Percentiles rank a stretch among this genome's conserved stretches.
Conservation (phyloP, 208 protist genomes). For the Acanthamoeba sp. region DNA sequence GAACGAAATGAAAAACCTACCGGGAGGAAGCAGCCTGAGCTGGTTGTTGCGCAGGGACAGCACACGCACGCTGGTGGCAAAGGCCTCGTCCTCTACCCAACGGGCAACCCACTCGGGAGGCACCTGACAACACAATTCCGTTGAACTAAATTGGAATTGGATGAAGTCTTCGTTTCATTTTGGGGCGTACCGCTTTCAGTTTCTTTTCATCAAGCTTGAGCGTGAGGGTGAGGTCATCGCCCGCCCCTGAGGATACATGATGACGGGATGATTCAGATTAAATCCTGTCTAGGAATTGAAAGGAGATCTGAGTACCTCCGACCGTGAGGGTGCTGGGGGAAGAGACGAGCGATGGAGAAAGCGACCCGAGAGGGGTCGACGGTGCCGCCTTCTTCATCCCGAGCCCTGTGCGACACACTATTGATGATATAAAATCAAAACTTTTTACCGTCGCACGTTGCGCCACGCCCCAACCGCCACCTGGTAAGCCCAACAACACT, state of each 20-base stretch:
- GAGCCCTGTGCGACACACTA: not conserved
- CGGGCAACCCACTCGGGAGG: not conserved
- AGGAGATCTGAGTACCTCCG: not conserved
- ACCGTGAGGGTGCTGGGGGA: not conserved
- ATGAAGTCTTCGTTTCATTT: not conserved
- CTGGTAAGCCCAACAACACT: not conserved
- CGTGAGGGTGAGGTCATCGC: not conserved
- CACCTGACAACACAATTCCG: not conserved
- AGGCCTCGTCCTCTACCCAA: not conserved
- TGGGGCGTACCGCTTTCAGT: not conserved
- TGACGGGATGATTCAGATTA: not conserved
- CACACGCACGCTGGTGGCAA: constrained; percentile 27
- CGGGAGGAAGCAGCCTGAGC: not conserved
- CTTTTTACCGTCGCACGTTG: not conserved
- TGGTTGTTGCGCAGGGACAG: constrained; percentile 48
- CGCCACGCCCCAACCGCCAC: not conserved
- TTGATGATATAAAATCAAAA: not conserved
- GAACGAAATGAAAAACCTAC: not conserved
- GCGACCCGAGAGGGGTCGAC: not conserved
- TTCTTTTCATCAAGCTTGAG: constrained; percentile 1
- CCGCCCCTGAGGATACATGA: not conserved
- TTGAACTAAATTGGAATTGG: not conserved
- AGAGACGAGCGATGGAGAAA: not conserved
- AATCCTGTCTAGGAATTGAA: not conserved
- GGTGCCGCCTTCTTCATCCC: not conserved